Base-by-base conservation (phyloP, 345 rosid species). In the Arabis hirsuta region DNA sequence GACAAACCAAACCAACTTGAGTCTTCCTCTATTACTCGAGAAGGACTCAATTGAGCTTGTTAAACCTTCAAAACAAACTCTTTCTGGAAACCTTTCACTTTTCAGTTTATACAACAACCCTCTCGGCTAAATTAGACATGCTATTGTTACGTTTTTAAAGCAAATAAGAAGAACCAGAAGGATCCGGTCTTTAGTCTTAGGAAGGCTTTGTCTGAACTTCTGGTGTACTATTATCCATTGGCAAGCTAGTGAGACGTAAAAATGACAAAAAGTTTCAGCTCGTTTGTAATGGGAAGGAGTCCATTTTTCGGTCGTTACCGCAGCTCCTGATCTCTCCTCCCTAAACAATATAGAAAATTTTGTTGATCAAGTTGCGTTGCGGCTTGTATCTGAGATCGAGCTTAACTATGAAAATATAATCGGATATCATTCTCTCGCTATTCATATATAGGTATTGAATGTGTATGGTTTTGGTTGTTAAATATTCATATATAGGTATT, bases 141-240 rank as follows among this genome's bases (percentile, higher is more conserved):
- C 67, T 20, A 70, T 62, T 14, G 22, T 85, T 82, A 79, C 20
- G 84, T 66, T 16, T 84, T 76, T 22, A 22, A 22, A 22, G 24
- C 24, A 22, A 22, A 22, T 22, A 2, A 22, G 2, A 22, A 13
- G 0, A 39, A 20, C 26, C 57, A 12, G 14, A 43, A 62, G 12
- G 62, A 73, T 47, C 71, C 65, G 0, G 73, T 73, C 41, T 11
- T 42, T 62, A 22, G 82, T 8, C 71, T 84, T 14, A 58, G 72
- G 55, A 77, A 81, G 52, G 90, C 16, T 36, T 79, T 86, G 24
- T 82, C 88, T 12, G 76, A 86, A 20, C 76, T 74, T 36, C 69
- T 84, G 62, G 83, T 86, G 44, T 70, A 73, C 24, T 81, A 77
- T 73, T 82, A 81, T 45, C 90, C 88, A 2, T 62, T 86, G 88